A percentile compares a stretch with the other conserved stretches of the same genome.
Evolutionary conservation across 176 grass and related monocot genomes (phyloP).

Genomic region (Cymbopogon citratus): DNA sequence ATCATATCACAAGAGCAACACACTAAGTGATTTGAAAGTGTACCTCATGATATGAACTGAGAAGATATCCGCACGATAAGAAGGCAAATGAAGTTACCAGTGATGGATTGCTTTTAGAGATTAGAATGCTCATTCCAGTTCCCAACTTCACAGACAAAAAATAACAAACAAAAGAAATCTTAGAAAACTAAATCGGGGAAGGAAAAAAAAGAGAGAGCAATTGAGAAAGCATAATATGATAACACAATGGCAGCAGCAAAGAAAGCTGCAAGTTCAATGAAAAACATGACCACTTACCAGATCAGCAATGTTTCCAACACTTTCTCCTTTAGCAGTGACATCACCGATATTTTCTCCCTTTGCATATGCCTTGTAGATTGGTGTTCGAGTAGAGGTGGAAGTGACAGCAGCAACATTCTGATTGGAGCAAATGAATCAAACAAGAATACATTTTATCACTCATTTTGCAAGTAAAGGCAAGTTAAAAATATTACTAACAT

Average conservation of each 20-base stretch:
- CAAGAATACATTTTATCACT: not conserved
- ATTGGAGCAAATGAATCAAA: conserved; percentile 10
- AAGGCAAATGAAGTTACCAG: conserved; percentile 83
- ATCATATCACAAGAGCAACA: not conserved
- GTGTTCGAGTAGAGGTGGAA: conserved; percentile 76
- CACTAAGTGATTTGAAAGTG: conserved; percentile 17
- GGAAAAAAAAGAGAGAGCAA: too few relatives aligned
- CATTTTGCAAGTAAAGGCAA: conserved; percentile 11
- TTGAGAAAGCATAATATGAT: not conserved
- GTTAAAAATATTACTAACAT: not conserved
- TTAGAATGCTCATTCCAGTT: conserved; percentile 91
- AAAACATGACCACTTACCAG: conserved; percentile 44
- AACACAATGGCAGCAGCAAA: not conserved
- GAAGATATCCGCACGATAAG: conserved; percentile 84
- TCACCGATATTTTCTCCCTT: conserved; percentile 91
- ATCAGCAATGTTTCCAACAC: conserved; percentile 82
- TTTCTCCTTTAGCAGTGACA: conserved; percentile 88
- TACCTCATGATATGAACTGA: conserved; percentile 97
- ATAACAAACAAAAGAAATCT: not conserved
- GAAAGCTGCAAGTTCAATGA: not conserved
- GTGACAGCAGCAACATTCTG: conserved; percentile 95
- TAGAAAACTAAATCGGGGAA: not conserved
- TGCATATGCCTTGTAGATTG: conserved; percentile 85
- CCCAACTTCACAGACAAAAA: conserved; percentile 64
- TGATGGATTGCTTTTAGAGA: conserved; percentile 91